phyloP scores from a whole-genome alignment of 2,329 filamentous ascomycete genomes.

The Hypoxylon sp. region DNA sequence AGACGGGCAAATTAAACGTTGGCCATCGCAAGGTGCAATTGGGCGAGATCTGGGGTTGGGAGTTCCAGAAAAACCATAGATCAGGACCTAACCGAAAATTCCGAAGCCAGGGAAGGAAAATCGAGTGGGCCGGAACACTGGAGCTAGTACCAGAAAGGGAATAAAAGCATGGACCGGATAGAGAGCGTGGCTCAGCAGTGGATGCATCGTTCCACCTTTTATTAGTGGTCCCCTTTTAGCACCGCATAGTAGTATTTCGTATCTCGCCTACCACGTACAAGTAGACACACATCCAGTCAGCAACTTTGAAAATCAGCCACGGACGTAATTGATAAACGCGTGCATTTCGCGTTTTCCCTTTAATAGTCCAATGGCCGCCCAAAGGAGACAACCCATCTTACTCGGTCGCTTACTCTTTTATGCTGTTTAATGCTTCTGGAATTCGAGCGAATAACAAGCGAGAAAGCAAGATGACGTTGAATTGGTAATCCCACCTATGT shows the following conservation, averaged over 20 bases:
- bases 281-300: background rate
- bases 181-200: slow-evolving; percentile 38
- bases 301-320: slow-evolving; percentile 1
- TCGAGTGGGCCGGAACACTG: slow-evolving; percentile 5
- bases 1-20: slow-evolving; percentile 46
- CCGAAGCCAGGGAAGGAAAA: slow-evolving; percentile 23
- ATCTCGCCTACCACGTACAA: slow-evolving; percentile 14
- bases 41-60: slow-evolving; percentile 41
- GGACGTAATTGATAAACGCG: slow-evolving; percentile 26
- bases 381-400: slow-evolving; percentile 22
- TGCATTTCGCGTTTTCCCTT: slow-evolving; percentile 40
- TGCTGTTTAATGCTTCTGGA: slow-evolving; percentile 24
- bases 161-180: slow-evolving; percentile 31
- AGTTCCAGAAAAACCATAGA: slow-evolving; percentile 34
- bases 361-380: slow-evolving; percentile 36
- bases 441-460: slow-evolving; percentile 25
- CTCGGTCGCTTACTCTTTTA: slow-evolving; percentile 10
- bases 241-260: background rate
- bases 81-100: slow-evolving; percentile 37
- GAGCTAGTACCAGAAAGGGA: slow-evolving; percentile 30
- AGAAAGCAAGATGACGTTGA: slow-evolving; percentile 36
- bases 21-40: slow-evolving; percentile 41
- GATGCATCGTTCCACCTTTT: slow-evolving; percentile 9
- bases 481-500: slow-evolving; percentile 9
- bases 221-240: background rate